Evolutionary conservation across 257 asterid genomes (phyloP).

Genomic region (Primulina huaijiensis): DNA sequence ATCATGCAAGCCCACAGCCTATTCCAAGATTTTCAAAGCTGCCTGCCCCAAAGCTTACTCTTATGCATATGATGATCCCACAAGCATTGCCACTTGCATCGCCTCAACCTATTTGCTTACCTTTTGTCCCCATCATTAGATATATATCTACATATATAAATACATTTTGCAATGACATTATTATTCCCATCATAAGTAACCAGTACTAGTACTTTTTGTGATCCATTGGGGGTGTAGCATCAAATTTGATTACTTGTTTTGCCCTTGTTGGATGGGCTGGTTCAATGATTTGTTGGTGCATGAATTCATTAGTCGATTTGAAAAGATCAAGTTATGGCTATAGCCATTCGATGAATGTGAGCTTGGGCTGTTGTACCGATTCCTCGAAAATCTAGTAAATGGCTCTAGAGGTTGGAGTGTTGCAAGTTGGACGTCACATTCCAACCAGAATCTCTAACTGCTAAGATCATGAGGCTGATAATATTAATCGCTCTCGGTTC

Average conservation of each 20-base stretch:
- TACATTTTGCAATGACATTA: not conserved
- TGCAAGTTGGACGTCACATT: no score
- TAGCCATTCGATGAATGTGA: not conserved
- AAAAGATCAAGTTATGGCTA: not conserved
- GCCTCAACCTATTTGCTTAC: conserved; percentile 72
- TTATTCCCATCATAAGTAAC: not conserved
- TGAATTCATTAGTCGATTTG: not conserved
- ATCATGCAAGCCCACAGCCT: conserved; percentile 92
- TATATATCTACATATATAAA: not conserved
- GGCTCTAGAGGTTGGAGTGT: no score
- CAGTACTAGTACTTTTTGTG: conserved; percentile 15
- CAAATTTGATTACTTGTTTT: conserved; percentile 13
- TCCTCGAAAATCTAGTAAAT: no score
- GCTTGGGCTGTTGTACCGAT: no score
- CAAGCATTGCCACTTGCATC: conserved; percentile 90
- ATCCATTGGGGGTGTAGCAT: not conserved
- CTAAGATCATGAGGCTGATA: no score
- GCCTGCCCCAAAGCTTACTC: conserved; percentile 97
- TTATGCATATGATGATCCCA: conserved; percentile 97
- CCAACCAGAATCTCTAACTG: no score
- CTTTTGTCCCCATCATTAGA: conserved; percentile 79
- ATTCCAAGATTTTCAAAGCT: conserved; percentile 77
- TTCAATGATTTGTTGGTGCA: not conserved
- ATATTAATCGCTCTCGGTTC: no score
- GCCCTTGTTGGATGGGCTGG: conserved; percentile 5